Evolutionary conservation across 176 grass and related monocot species (phyloP), one percentile per base, ranked within the genome.

Genomic region (Oryza coarctata): DNA sequence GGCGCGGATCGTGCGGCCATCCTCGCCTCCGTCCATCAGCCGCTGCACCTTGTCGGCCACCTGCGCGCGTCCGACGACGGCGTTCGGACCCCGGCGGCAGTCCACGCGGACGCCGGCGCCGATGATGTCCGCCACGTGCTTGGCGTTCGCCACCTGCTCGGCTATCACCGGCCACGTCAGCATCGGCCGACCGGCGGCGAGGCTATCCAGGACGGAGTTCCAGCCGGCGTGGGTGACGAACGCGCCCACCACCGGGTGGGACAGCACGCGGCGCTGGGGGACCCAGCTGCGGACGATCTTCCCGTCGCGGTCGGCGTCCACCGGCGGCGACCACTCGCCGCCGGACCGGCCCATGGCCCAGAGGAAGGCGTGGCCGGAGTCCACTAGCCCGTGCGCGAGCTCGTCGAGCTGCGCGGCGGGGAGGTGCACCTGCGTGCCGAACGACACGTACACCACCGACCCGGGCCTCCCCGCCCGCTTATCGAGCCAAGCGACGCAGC

Each of bases 121-220:
- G 38, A 87, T 23, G 45, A 84, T 27, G 43, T 84, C 84, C 26
- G 39, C 74, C n/a, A 86, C 84, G 66, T 76, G 80, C 76, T 86
- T 86, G 26, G 80, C 80, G n/a, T 90, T 90, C n/a, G 74, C 58
- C 14, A 13, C 15, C 20, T 87, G 84, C 50, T 90, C 88, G 2
- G 80, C 84, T 20, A 87, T 90, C 74, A 90, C 78, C 50, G 84
- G 80, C 84, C 73, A 90, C 10, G 60, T 63, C 68, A 90, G 68
- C 34, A 86, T 81, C 22, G 83, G 87, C n/a, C 25, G 36, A 7
- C 77, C 82, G 0, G 12, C 78, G 41, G 30, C 26, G 1, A 89
- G 52, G 57, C 87, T 82, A 22, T 60, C 55, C 55, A 25, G 55
- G 0, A 60, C 55, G 55, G 55, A 60, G 55, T 60, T 60, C 55